Evolutionary conservation across 1,284 basidiomycete genomes (phyloP), one percentile per base, ranked within the genome.

Genomic region (Thelephora terrestris): DNA sequence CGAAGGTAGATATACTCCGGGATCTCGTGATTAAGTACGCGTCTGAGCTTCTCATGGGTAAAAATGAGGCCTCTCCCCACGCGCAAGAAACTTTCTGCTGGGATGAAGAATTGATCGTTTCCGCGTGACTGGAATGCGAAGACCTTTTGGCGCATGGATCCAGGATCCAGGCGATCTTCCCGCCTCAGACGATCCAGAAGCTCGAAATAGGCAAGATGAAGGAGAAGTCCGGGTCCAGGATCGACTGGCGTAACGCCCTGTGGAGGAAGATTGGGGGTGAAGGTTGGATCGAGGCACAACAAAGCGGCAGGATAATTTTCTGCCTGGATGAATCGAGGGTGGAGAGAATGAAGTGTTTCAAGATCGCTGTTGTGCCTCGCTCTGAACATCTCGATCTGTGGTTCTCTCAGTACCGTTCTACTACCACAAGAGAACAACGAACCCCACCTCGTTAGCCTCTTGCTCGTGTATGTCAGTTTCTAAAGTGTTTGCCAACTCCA

Each of bases 201-300:
- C 20, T 18, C 6, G 21, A 18, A 18, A 27, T 20, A 12, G 25
- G 36, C 39, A 20, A 29, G 32, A n/a, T 37, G 38, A 24, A n/a
- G 27, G 12, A 12, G 12, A 37, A 43, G 25, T 4, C n/a, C 47
- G 64, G 77, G 55, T 53, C 84, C 86, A 34, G 70, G 71, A 38
- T 73, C 68, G 53, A 54, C 44, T 20, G 53, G 50, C 4, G 54
- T 51, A 4, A 58, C 55, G 10, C 48, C 48, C 16, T 58, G 52
- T n/a, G 64, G 46, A 6, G 53, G 48, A 7, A 58, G 50, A 2
- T 53, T 48, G 21, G 48, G 49, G 2, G 46, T 47, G 54, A 74
- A 75, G 23, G 57, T 58, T 49, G 68, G 65, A 52, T 74, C 69
- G 5, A 75, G 53, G 45, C 73, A 74, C 7, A 75, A 59, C 0